phyloP scores from a whole-genome alignment of 345 rosid species.

The Stellera chamaejasme region DNA sequence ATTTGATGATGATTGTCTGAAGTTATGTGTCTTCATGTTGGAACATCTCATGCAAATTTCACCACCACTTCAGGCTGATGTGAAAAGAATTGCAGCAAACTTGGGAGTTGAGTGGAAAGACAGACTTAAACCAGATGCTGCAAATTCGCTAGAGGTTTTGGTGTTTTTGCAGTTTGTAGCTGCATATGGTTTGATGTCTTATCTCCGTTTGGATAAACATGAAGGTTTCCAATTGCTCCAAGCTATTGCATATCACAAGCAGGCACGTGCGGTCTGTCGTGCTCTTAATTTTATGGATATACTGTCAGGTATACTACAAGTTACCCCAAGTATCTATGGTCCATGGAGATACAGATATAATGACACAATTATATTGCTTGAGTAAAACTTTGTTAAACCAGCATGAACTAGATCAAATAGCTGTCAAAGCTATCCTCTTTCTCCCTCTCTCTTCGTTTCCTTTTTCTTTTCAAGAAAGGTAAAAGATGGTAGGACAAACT shows the following conservation, averaged over 20 bases:
- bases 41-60: slow-evolving; percentile 25
- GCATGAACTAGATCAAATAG: not conserved
- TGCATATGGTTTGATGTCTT: slow-evolving; percentile 25
- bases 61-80: slow-evolving; percentile 14
- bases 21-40: slow-evolving; percentile 16
- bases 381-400: not conserved
- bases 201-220: slow-evolving; percentile 13
- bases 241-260: slow-evolving; percentile 16
- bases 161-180: slow-evolving; percentile 34
- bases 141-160: slow-evolving; percentile 21
- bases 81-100: slow-evolving; percentile 18
- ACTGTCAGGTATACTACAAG: slow-evolving; percentile 20
- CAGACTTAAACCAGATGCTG: slow-evolving; percentile 16
- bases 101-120: slow-evolving; percentile 29
- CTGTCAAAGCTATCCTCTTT: not conserved
- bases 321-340: not conserved
- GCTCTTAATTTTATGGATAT: slow-evolving; percentile 24
- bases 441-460: not conserved
- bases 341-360: not conserved
- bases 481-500: no score
- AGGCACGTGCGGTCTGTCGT: slow-evolving; percentile 21
- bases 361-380: not conserved
- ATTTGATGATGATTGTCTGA: slow-evolving; percentile 14
- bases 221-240: slow-evolving; percentile 24
- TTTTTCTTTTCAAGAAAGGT: no score